Evolutionary conservation across 2,329 filamentous ascomycete genomes (phyloP).

Genomic region (Pyricularia pennisetigena): DNA sequence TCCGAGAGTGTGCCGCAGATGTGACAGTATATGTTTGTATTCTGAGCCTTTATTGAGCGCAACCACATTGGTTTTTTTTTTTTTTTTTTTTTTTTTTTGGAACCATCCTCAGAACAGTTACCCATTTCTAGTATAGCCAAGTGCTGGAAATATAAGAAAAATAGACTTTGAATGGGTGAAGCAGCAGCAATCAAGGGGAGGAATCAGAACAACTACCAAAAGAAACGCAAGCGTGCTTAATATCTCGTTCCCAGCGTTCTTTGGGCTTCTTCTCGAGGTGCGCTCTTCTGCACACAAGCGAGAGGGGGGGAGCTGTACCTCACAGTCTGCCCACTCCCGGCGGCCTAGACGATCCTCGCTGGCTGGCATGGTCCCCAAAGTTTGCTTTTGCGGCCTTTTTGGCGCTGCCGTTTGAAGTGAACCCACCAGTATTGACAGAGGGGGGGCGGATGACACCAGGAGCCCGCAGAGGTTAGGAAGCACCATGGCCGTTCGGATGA

Average conservation of each 20-base stretch:
- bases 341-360: neutral
- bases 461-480: neutral
- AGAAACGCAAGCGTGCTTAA: neutral
- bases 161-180: too few species aligned
- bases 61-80: too few species aligned
- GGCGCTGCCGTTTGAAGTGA: neutral
- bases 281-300: slow-evolving; percentile 16
- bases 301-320: slow-evolving; percentile 17
- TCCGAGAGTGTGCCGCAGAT: neutral
- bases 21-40: neutral
- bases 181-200: too few species aligned
- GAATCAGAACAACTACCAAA: too few species aligned
- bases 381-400: neutral
- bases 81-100: too few species aligned
- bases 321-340: slow-evolving; percentile 13
- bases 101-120: too few species aligned
- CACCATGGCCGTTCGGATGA: neutral
- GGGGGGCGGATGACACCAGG: too few species aligned
- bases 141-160: too few species aligned
- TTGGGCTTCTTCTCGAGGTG: slow-evolving; percentile 5
- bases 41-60: neutral
- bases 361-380: neutral
- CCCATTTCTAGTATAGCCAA: too few species aligned
- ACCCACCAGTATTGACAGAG: neutral
- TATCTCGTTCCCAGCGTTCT: neutral